Percentiles rank a stretch among this genome's conserved stretches.
These are phyloP conservation scores for Picea abies DNA, from an alignment of 83 land plant species.

Conservation along the genomic window DNA sequence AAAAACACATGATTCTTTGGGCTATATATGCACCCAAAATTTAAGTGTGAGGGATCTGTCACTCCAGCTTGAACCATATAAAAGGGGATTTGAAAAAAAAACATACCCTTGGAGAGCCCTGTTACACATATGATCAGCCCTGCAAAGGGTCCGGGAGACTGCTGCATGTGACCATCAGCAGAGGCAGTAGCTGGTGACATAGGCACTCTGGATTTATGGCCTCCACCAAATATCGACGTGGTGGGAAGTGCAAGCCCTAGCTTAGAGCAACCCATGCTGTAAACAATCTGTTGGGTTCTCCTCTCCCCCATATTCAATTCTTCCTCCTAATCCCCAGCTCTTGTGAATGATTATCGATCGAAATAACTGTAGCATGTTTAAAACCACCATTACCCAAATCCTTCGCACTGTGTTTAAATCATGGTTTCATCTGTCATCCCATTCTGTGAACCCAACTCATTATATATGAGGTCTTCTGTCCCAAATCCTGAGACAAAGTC, in stretches of 20 bases:
- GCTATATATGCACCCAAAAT: background rate
- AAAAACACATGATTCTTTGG: background rate
- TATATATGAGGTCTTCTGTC: too few relatives aligned
- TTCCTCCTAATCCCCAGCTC: too few relatives aligned
- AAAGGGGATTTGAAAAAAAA: background rate
- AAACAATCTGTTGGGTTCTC: constrained; percentile 38
- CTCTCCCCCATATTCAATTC: constrained; percentile 19
- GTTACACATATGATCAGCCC: constrained; percentile 92
- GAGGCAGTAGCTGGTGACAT: constrained; percentile 39
- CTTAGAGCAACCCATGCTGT: constrained; percentile 51
- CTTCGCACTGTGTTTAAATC: too few relatives aligned
- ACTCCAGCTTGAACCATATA: background rate
- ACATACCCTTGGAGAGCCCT: constrained; percentile 89
- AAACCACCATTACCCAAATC: too few relatives aligned
- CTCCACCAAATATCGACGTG: constrained; percentile 12
- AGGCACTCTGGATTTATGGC: constrained; percentile 8
- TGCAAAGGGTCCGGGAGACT: constrained; percentile 55
- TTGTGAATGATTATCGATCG: too few relatives aligned
- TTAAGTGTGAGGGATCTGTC: background rate
- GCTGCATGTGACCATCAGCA: constrained; percentile 13
- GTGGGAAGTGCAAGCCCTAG: constrained; percentile 29
- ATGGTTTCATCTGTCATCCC: too few relatives aligned
- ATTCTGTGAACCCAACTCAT: too few relatives aligned
- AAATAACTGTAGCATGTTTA: too few relatives aligned
- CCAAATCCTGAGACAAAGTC: too few relatives aligned